A percentile compares a stretch with the other conserved stretches of the same genome.
Evolutionary conservation across 1,284 basidiomycete genomes (phyloP).

Genomic region (Pascua guehoae): DNA sequence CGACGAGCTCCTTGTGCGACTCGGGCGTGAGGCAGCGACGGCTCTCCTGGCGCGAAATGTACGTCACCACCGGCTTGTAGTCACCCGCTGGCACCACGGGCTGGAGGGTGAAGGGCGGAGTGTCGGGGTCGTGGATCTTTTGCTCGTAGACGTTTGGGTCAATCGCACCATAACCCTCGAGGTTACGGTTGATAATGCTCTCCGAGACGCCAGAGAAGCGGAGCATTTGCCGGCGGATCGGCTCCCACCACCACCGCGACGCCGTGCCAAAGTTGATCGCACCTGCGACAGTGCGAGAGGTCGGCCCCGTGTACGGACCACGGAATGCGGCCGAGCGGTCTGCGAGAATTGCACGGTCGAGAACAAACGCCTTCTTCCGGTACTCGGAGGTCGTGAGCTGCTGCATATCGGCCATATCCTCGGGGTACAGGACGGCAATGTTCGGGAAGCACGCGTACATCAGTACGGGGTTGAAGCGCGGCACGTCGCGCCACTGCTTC

Average conservation of each 20-base stretch:
- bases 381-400: conserved; percentile 41
- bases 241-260: conserved; percentile 65
- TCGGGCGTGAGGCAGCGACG: conserved; percentile 59
- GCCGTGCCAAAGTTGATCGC: conserved; percentile 50
- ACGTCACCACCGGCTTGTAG: conserved; percentile 63
- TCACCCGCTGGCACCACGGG: conserved; percentile 24
- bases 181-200: conserved; percentile 40
- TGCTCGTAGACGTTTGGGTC: conserved; percentile 28
- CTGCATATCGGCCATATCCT: conserved; percentile 62
- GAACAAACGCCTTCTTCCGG: conserved; percentile 47
- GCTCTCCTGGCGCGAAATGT: conserved; percentile 65
- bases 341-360: conserved; percentile 56
- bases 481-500: conserved; percentile 46
- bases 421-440: conserved; percentile 60
- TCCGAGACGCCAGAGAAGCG: conserved; percentile 59
- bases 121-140: conserved; percentile 5
- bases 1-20: conserved; percentile 61
- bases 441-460: conserved; percentile 46
- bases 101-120: conserved; percentile 13
- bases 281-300: conserved; percentile 60
- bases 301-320: conserved; percentile 60
- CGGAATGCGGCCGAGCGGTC: conserved; percentile 72
- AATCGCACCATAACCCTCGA: conserved; percentile 45
- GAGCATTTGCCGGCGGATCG: conserved; percentile 60
- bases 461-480: conserved; percentile 46